Conservation (phyloP, 2,329 filamentous ascomycete genomes). For the Rutstroemia sp. region DNA sequence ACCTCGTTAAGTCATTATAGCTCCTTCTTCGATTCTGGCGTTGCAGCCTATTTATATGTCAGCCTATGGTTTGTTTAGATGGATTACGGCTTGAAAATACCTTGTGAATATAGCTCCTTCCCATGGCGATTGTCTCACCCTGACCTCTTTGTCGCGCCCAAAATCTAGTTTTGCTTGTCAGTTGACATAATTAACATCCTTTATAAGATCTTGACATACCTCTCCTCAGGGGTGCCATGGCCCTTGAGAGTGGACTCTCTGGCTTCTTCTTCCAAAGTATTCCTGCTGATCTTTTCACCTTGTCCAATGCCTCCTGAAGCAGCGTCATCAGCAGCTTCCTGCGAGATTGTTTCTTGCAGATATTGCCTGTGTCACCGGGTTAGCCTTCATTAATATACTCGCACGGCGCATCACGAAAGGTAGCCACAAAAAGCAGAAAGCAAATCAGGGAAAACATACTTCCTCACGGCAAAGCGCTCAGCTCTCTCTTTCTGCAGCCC, state of each 20-base stretch:
- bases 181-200: no score
- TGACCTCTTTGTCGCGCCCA: constrained; percentile 55
- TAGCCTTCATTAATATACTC: not conserved
- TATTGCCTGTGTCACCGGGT: constrained; percentile 20
- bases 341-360: constrained; percentile 63
- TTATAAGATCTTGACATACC: constrained; percentile 28
- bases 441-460: constrained; percentile 43
- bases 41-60: not conserved
- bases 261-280: constrained; percentile 57
- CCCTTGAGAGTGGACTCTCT: constrained; percentile 42
- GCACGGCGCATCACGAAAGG: not conserved
- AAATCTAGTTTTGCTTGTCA: constrained; percentile 26
- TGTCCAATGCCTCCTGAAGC: constrained; percentile 40
- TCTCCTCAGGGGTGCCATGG: constrained; percentile 46
- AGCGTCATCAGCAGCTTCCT: constrained; percentile 44
- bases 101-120: constrained; percentile 47
- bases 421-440: not conserved
- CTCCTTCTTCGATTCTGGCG: constrained; percentile 13
- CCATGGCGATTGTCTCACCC: constrained; percentile 50
- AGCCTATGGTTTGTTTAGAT: not conserved
- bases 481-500: constrained; percentile 78
- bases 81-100: constrained; percentile 17
- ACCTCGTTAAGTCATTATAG: not conserved
- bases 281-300: constrained; percentile 57
- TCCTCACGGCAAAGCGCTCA: constrained; percentile 74